Base-by-base conservation (phyloP, 2,329 filamentous ascomycete genomes). In the Curvularia verruculosa region DNA sequence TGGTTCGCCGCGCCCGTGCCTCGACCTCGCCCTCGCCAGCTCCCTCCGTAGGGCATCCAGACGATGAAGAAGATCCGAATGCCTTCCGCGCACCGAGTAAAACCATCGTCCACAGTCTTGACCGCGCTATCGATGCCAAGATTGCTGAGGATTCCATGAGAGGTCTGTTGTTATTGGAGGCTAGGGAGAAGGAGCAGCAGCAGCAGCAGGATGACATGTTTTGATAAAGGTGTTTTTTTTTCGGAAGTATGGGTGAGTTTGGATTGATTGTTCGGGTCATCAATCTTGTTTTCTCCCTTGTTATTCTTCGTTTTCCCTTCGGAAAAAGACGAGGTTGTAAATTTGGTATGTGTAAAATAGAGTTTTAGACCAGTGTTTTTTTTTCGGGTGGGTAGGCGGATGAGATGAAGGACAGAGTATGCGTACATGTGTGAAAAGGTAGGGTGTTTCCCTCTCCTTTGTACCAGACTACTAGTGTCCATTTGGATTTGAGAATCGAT, bases 101-200 rank as follows among this genome's bases (percentile, higher is more conserved):
- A n/a, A 62, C 58, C 21, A 65, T 70, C 5, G 36, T 59, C 13
- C 59, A 47, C 9, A 59, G 54, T 10, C 46, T 71, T 12, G 69
- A 70, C 40, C 21, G 23, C 1, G 68, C 67, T 8, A 73, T 73
- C 57, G 68, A 73, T 60, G 51, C 47, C 21, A 70, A 69, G 59
- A 67, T 72, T 44, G 60, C 49, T 1, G 65, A 66, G 19, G 63
- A 71, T 39, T 48, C 49, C 37, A 49, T 46, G 49, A 55, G 48
- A 3, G 59, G 9, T 7, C 28, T 29, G 28, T 3, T 10, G 28
- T 29, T 29, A 12, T 29, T 34, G 12, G 6, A 34, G 31, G 31
- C 31, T 3, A 34, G 31, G 31, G 31, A 13, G 9, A 31, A 12
- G 29, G 26, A n/a, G n/a, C n/a, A n/a, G 7, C 4, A 28, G 26